A percentile compares a stretch with the other conserved stretches of the same genome.
These are phyloP conservation scores for Boletus mariae DNA, from an alignment of 1,284 basidiomycete species.

Conservation along the genomic window DNA sequence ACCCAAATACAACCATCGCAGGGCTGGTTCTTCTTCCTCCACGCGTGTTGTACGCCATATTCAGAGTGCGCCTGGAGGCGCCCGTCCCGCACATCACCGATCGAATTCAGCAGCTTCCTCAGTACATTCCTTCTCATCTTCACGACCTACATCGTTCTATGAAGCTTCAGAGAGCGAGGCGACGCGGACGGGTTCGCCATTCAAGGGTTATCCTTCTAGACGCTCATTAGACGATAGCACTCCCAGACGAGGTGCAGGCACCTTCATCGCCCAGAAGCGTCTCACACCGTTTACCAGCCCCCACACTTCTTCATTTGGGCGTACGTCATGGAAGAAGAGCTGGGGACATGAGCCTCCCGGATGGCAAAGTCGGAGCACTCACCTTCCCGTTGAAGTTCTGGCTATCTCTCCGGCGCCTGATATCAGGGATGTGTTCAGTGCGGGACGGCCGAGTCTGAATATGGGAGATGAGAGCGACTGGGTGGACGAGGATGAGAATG, in stretches of 20 bases:
- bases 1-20: conserved; percentile 60
- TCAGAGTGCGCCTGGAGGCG: conserved; percentile 36
- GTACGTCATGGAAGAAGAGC: conserved; percentile 83
- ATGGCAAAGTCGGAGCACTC: conserved; percentile 69
- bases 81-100: conserved; percentile 51
- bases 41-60: conserved; percentile 72
- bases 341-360: conserved; percentile 83
- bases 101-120: conserved; percentile 74
- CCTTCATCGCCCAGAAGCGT: conserved; percentile 74
- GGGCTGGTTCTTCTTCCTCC: conserved; percentile 70
- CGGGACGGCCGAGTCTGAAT: conserved; percentile 52
- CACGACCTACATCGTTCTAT: conserved; percentile 70
- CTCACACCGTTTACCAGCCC: conserved; percentile 63
- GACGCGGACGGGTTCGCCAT: conserved; percentile 51
- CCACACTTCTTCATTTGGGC: conserved; percentile 42
- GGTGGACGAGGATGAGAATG: conserved; percentile 81
- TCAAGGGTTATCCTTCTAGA: conserved; percentile 39
- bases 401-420: conserved; percentile 59
- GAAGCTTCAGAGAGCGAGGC: conserved; percentile 67
- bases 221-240: conserved; percentile 46
- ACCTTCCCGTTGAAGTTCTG: conserved; percentile 70
- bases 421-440: conserved; percentile 73
- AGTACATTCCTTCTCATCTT: conserved; percentile 65
- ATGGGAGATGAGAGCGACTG: conserved; percentile 76
- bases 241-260: conserved; percentile 44